Evolutionary conservation across 495 filamentous ascomycete species (phyloP), one percentile per base, ranked within the genome.

Genomic region (Annulohypoxylon bovei): DNA sequence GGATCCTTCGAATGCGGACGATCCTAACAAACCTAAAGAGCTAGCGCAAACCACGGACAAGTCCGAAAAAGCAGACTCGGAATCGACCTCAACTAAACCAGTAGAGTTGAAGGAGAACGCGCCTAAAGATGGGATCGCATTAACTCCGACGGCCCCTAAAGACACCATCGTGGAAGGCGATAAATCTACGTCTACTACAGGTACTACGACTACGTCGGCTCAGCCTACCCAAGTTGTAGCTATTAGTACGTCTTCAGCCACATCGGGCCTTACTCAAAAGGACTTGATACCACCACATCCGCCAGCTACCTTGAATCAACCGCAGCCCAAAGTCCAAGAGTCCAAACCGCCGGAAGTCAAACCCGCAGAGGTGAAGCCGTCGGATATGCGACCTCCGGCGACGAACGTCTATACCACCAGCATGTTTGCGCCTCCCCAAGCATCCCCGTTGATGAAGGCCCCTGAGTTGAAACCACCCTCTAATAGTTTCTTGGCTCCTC

Each of bases 401-500:
- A 47, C 77, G 23, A 59, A 57, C 28, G 30, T 72, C 9, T 77
- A 75, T 54, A 77, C 75, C 37, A 73, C 69, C 1, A 77, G 75
- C 70, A 69, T 77, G 65, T 77, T 77, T 62, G 78, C 76, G 1
- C 72, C 75, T 49, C 76, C 78, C 16, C 66, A 69, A 46, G 60
- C 67, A 27, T 65, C 75, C 18, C 71, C 68, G 9, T 32, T 75
- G 37, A 77, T 77, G 72, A 75, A 73, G 35, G 75, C 78, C 2
- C 76, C 75, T 12, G 77, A 81, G 9, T 22, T 67, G 20, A 81
- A 75, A 62, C 77, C 77, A 18, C 68, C 66, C 22, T 69, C 74
- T 14, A 78, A 77, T 30, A 76, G 80, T 42, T 79, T 82, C 30
- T 75, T 85, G 23, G 83, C 81, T 27, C 79, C 81, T 20, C 82